These are phyloP conservation scores for Diaporthe humulicola DNA, from an alignment of 2,329 filamentous ascomycete genomes.

Conservation along the genomic window DNA sequence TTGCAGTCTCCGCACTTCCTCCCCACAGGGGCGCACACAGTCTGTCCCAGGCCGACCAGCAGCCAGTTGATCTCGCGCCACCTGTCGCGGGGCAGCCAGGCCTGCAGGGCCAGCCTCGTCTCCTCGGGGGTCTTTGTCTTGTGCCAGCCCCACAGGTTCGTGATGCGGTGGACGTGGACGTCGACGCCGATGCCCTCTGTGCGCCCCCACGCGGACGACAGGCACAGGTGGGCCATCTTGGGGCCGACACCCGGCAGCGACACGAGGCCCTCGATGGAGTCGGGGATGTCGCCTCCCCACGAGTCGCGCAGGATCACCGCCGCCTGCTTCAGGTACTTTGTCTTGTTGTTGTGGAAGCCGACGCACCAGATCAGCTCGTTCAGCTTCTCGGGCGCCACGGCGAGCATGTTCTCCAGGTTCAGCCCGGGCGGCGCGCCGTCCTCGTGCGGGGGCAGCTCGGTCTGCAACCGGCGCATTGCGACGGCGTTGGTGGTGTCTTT, in stretches of 20 bases:
- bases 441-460: constrained; percentile 71
- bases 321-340: constrained; percentile 81
- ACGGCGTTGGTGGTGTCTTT: constrained; percentile 92
- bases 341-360: constrained; percentile 96
- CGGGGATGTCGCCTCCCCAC: constrained; percentile 82
- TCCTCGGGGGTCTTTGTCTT: constrained; percentile 85
- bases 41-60: constrained; percentile 90
- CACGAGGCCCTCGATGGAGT: constrained; percentile 80
- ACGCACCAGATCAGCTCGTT: constrained; percentile 86
- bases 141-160: constrained; percentile 95
- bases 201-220: constrained; percentile 77
- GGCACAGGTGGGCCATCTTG: constrained; percentile 93
- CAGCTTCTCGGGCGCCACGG: constrained; percentile 72
- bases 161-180: constrained; percentile 94
- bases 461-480: constrained; percentile 84
- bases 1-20: constrained; percentile 88
- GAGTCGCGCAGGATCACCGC: constrained; percentile 80
- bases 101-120: constrained; percentile 80
- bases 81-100: constrained; percentile 85
- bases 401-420: constrained; percentile 82
- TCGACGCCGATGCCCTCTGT: constrained; percentile 90
- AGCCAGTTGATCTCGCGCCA: constrained; percentile 96
- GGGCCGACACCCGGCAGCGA: constrained; percentile 89
- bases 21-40: constrained; percentile 84
- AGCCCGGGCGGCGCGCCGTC: constrained; percentile 66